phyloP scores from a whole-genome alignment of 2,329 filamentous ascomycete genomes.

The Pestalotiopsis sp. region DNA sequence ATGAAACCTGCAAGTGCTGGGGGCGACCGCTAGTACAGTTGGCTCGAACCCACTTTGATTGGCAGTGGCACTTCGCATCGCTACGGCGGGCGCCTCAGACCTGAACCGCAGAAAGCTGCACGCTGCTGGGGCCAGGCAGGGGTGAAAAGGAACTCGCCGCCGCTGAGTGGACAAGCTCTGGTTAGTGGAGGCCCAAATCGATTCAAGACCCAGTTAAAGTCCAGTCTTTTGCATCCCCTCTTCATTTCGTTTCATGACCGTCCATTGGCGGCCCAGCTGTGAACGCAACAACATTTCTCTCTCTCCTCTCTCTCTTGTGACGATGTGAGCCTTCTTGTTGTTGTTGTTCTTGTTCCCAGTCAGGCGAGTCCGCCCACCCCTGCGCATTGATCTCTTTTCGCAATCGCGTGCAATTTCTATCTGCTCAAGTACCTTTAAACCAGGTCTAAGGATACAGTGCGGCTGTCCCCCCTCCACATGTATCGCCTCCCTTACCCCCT shows the following conservation, averaged over 20 bases:
- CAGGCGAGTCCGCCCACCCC: not conserved
- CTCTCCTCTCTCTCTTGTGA: not conserved
- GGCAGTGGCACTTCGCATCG: not conserved
- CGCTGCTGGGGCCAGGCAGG: not conserved
- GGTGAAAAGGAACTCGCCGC: not conserved
- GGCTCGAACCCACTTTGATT: conserved; percentile 7
- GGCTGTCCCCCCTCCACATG: not conserved
- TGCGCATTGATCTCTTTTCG: not conserved
- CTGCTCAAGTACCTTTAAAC: not conserved
- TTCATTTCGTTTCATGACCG: conserved; percentile 10
- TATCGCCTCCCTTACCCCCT: not conserved
- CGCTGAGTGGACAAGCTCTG: not conserved
- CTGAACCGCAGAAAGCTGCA: conserved; percentile 6
- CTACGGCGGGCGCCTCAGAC: conserved; percentile 4
- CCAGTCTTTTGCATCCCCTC: conserved; percentile 8
- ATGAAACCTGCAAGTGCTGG: conserved; percentile 11
- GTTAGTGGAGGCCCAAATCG: conserved; percentile 1
- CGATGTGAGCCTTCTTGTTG: not conserved
- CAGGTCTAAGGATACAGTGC: not conserved
- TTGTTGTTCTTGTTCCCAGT: not conserved
- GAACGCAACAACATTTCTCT: not conserved
- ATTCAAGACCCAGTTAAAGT: conserved; percentile 1
- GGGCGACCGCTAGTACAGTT: not conserved
- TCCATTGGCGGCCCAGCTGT: not conserved
- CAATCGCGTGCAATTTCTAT: not conserved